phyloP scores from a whole-genome alignment of 2,329 filamentous ascomycete genomes.

The Diaporthe ampelina region DNA sequence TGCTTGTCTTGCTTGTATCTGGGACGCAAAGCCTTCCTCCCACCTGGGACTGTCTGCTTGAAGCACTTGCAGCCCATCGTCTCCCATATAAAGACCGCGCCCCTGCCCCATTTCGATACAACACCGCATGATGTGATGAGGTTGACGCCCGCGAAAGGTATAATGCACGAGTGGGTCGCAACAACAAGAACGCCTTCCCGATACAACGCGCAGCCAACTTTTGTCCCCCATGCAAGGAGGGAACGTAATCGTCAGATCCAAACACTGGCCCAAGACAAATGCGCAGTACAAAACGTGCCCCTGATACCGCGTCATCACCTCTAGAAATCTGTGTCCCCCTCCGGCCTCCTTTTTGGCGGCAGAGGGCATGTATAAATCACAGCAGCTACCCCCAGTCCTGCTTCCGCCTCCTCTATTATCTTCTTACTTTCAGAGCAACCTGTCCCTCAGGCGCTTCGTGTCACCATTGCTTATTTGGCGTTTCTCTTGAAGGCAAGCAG shows the following conservation, averaged over 20 bases:
- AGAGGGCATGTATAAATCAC: neutral
- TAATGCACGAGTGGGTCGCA: conserved; percentile 34
- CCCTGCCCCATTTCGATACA: conserved; percentile 20
- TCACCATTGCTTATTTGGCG: conserved; percentile 64
- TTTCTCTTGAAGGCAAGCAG: conserved; percentile 89
- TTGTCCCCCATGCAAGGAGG: conserved; percentile 33
- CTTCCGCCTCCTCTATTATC: neutral
- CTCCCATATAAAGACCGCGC: conserved; percentile 16
- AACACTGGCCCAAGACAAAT: conserved; percentile 33
- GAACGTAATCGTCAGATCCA: conserved; percentile 33
- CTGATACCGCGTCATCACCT: conserved; percentile 11
- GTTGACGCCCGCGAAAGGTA: conserved; percentile 36
- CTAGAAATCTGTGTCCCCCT: conserved; percentile 17
- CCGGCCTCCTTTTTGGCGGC: neutral
- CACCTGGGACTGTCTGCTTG: conserved; percentile 8
- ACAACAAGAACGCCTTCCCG: conserved; percentile 34
- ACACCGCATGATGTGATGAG: conserved; percentile 31
- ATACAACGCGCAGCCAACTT: conserved; percentile 37
- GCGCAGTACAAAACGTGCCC: conserved; percentile 16
- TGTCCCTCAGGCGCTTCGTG: neutral
- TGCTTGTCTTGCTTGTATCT: conserved; percentile 32
- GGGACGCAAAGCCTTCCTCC: conserved; percentile 19
- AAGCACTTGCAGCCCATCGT: neutral
- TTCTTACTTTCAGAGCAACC: neutral
- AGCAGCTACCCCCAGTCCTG: neutral